A percentile compares a stretch with the other conserved stretches of the same genome.
phyloP scores from a whole-genome alignment of 208 protist genomes.

The Trypanosomatidae sp. region DNA sequence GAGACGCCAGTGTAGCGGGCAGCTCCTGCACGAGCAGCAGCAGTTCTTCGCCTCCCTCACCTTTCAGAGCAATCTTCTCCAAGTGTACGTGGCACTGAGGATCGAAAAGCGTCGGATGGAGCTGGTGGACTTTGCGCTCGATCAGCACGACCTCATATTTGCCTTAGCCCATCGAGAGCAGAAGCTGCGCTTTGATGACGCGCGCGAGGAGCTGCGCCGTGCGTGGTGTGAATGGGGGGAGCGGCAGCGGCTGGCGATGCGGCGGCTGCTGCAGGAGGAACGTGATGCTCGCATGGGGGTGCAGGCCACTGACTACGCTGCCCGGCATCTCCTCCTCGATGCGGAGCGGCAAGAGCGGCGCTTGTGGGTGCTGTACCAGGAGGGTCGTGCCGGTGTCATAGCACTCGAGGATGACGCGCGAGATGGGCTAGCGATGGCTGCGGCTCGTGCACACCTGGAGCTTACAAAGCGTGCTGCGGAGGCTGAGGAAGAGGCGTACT shows the following conservation, averaged over 20 bases:
- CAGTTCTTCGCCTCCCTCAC: slow-evolving; percentile 22
- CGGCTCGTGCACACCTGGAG: slow-evolving; percentile 23
- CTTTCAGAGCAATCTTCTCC: slow-evolving; percentile 27
- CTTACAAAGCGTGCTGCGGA: slow-evolving; percentile 18
- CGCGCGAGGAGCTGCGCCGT: slow-evolving; percentile 12
- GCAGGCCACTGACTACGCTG: slow-evolving; percentile 29
- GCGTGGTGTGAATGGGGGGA: slow-evolving; percentile 28
- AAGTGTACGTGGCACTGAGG: slow-evolving; percentile 45
- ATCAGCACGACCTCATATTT: slow-evolving; percentile 58
- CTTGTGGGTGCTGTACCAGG: slow-evolving; percentile 10
- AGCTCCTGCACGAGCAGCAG: slow-evolving; percentile 21
- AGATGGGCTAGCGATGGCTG: slow-evolving; percentile 16
- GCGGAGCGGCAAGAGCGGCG: slow-evolving; percentile 5
- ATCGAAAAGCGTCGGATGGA: slow-evolving; percentile 40
- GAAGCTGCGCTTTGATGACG: slow-evolving; percentile 11
- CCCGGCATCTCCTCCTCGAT: background rate
- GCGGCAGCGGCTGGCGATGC: slow-evolving; percentile 21
- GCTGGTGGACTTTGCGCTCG: slow-evolving; percentile 42
- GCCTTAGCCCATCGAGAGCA: slow-evolving; percentile 26
- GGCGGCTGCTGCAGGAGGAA: slow-evolving; percentile 39
- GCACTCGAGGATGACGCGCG: slow-evolving; percentile 20
- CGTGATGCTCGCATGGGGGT: slow-evolving; percentile 42
- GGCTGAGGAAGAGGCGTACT: slow-evolving; percentile 36
- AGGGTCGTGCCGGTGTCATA: slow-evolving; percentile 13
- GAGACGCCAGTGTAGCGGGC: slow-evolving; percentile 31